These are phyloP conservation scores for Typha latifolia DNA, from an alignment of 176 grass and related monocot genomes.

Conservation along the genomic window DNA sequence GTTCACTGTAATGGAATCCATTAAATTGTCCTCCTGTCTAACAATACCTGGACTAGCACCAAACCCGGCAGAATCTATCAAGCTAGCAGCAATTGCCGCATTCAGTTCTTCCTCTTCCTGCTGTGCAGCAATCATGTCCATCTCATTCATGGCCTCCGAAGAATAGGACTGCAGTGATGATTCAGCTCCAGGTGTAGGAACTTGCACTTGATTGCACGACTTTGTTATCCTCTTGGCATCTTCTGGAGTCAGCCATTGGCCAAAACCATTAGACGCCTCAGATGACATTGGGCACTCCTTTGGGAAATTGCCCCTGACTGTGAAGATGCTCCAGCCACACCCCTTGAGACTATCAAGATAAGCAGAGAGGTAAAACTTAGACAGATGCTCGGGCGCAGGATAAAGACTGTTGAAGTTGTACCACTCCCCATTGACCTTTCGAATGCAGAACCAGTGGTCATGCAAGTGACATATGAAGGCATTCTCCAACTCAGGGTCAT, in stretches of 20 bases:
- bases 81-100: conserved; percentile 86
- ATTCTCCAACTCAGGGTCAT: conserved; percentile 68
- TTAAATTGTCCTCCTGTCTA: conserved; percentile 11
- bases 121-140: conserved; percentile 50
- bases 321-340: conserved; percentile 88
- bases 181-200: conserved; percentile 18
- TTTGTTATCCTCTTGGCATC: conserved; percentile 62
- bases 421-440: conserved; percentile 90
- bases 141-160: conserved; percentile 37
- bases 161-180: conserved; percentile 4
- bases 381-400: conserved; percentile 85
- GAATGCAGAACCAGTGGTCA: conserved; percentile 96
- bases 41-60: background rate
- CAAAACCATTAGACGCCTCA: conserved; percentile 59
- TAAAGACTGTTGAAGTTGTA: conserved; percentile 99
- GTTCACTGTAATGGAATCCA: conserved; percentile 3
- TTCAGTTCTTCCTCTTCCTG: conserved; percentile 82
- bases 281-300: conserved; percentile 67
- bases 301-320: conserved; percentile 77
- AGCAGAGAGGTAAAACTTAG: conserved; percentile 91
- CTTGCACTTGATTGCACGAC: conserved; percentile 54
- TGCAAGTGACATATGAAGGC: conserved; percentile 95
- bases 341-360: conserved; percentile 82
- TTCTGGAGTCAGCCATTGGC: conserved; percentile 88
- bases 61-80: conserved; percentile 37